Percentiles rank a stretch among this genome's conserved stretches.
Evolutionary conservation across 2,329 filamentous ascomycete genomes (phyloP).

Genomic region (Stemphylium lycopersici): DNA sequence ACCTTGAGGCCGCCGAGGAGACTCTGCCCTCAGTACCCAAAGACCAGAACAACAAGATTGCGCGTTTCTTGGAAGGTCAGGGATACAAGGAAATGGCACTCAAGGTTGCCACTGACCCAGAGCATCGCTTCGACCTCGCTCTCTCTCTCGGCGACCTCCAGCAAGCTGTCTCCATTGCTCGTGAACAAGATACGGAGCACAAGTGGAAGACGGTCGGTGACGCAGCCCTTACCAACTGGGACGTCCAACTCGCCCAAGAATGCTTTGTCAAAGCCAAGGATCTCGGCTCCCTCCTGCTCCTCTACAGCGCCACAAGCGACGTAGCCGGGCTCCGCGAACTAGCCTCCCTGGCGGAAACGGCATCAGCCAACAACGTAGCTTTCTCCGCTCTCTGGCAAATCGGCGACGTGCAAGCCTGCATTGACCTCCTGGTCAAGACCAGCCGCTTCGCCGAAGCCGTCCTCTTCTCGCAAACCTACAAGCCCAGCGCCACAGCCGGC

Average conservation of each 20-base stretch:
- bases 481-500: conserved; percentile 73
- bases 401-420: conserved; percentile 80
- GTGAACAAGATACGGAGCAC: conserved; percentile 85
- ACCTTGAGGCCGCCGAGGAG: conserved; percentile 89
- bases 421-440: conserved; percentile 79
- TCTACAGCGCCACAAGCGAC: conserved; percentile 87
- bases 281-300: conserved; percentile 82
- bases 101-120: conserved; percentile 90
- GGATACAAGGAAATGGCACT: conserved; percentile 95
- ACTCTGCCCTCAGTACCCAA: conserved; percentile 81
- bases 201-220: conserved; percentile 99
- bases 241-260: conserved; percentile 85
- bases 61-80: conserved; percentile 94
- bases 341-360: conserved; percentile 74
- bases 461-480: conserved; percentile 93
- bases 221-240: conserved; percentile 83
- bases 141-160: conserved; percentile 82
- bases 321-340: conserved; percentile 74
- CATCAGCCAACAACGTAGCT: conserved; percentile 87
- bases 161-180: conserved; percentile 83
- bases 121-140: conserved; percentile 95
- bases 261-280: conserved; percentile 93
- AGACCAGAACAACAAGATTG: conserved; percentile 98
- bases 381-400: conserved; percentile 91
- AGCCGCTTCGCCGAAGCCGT: conserved; percentile 83